These are phyloP conservation scores for Syzygium grande DNA, from an alignment of 345 rosid species.

Conservation along the genomic window DNA sequence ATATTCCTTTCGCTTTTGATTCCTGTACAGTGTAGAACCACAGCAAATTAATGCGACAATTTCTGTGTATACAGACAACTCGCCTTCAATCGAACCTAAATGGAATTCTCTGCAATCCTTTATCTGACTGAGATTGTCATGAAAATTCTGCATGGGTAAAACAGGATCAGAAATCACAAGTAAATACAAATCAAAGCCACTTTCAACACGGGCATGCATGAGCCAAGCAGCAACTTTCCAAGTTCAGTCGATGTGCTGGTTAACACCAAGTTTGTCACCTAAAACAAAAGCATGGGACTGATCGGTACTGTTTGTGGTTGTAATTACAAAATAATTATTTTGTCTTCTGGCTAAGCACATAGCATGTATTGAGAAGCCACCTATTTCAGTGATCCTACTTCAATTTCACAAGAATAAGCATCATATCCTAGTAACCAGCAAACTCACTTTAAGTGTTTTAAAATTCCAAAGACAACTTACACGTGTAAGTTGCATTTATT, in stretches of 20 bases:
- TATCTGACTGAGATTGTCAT: slow-evolving; percentile 4
- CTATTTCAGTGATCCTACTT: background rate
- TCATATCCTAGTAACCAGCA: background rate
- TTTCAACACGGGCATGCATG: background rate
- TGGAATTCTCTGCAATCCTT: slow-evolving; percentile 5
- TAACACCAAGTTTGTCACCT: background rate
- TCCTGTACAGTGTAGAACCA: slow-evolving; percentile 30
- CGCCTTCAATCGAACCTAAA: slow-evolving; percentile 1
- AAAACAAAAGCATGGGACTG: background rate
- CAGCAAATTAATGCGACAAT: slow-evolving; percentile 8
- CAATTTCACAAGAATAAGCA: background rate
- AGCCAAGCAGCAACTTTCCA: background rate
- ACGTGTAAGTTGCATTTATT: background rate
- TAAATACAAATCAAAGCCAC: background rate
- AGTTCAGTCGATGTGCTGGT: background rate
- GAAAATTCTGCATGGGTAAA: slow-evolving; percentile 13
- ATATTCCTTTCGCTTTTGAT: slow-evolving; percentile 6
- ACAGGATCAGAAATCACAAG: background rate
- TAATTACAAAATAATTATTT: background rate
- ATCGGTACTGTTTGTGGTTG: background rate
- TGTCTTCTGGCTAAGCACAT: background rate
- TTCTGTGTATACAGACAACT: slow-evolving; percentile 15
- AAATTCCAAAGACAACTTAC: background rate
- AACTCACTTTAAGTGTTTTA: background rate
- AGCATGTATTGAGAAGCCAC: background rate